Evolutionary conservation across 2,329 filamentous ascomycete species (phyloP).

Genomic region (Exophiala oligosperma): DNA sequence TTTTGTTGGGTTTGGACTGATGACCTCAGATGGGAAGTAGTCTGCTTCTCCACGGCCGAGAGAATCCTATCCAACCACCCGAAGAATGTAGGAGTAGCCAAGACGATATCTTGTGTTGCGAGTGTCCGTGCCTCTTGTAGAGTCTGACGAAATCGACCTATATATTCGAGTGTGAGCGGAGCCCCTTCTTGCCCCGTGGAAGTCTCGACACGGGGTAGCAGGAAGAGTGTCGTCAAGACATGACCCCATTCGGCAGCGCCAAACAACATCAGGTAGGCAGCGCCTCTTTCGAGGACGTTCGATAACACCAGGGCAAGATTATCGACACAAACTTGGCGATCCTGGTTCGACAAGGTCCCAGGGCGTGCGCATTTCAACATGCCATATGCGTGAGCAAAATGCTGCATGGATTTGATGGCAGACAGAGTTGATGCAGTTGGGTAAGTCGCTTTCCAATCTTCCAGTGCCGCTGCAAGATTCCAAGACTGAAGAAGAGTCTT

Average conservation of each 20-base stretch:
- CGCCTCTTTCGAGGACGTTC: slow-evolving; percentile 2
- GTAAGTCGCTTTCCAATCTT: slow-evolving; percentile 1
- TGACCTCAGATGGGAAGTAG: background rate
- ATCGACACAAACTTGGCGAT: background rate
- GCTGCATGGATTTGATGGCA: slow-evolving; percentile 7
- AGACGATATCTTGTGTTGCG: background rate
- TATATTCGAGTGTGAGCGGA: slow-evolving; percentile 1
- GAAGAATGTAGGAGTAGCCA: slow-evolving; percentile 5
- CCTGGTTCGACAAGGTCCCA: background rate
- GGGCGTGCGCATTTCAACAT: slow-evolving; percentile 6
- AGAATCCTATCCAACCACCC: slow-evolving; percentile 18
- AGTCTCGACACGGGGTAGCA: slow-evolving; percentile 16
- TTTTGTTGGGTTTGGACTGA: background rate
- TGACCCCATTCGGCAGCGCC: slow-evolving; percentile 17
- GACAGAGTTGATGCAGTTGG: background rate
- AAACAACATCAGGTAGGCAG: slow-evolving; percentile 10
- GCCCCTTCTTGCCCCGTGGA: background rate
- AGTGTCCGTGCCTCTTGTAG: background rate
- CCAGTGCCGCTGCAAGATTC: background rate
- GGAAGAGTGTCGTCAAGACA: slow-evolving; percentile 18
- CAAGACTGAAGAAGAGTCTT: background rate
- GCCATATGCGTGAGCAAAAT: slow-evolving; percentile 12
- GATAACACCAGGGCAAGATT: slow-evolving; percentile 9
- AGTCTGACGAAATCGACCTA: slow-evolving; percentile 8
- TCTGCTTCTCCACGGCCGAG: slow-evolving; percentile 4